phyloP scores from a whole-genome alignment of 1,284 basidiomycete species.

The Moesziomyces sp. region DNA sequence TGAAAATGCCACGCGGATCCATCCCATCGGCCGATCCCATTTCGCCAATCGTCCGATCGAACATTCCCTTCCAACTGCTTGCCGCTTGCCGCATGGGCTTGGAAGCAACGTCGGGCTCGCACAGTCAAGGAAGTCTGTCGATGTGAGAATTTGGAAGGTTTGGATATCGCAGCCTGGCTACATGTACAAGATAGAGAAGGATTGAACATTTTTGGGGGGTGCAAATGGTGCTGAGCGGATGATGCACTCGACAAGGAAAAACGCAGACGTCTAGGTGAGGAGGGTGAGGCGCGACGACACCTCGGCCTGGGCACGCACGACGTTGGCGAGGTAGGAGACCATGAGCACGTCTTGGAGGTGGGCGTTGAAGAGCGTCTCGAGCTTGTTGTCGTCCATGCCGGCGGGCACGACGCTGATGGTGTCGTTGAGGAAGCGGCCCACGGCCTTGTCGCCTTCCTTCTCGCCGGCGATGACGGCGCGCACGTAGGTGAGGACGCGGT shows the following conservation, averaged over 20 bases:
- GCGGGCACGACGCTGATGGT: constrained; percentile 70
- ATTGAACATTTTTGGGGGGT: constrained; percentile 6
- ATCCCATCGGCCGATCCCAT: too few species aligned
- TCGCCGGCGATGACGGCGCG: constrained; percentile 82
- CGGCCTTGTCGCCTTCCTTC: constrained; percentile 82
- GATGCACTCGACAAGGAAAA: too few species aligned
- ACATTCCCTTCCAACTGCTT: too few species aligned
- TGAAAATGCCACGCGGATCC: too few species aligned
- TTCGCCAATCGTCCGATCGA: too few species aligned
- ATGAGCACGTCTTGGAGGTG: constrained; percentile 83
- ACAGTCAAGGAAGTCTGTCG: background rate
- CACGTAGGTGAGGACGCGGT: constrained; percentile 87
- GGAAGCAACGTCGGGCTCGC: too few species aligned
- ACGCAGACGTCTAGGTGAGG: constrained; percentile 69
- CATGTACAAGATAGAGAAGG: constrained; percentile 30
- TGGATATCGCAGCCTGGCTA: constrained; percentile 45
- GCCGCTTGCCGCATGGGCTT: too few species aligned
- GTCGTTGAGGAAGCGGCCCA: constrained; percentile 92
- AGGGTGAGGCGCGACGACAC: constrained; percentile 88
- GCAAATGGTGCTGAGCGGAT: background rate
- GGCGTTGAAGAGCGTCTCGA: constrained; percentile 65
- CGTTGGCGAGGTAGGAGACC: constrained; percentile 93
- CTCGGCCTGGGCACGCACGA: constrained; percentile 93
- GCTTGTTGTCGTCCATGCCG: constrained; percentile 55
- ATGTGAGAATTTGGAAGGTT: constrained; percentile 12